Evolutionary conservation across 2,329 filamentous ascomycete species (phyloP).

Genomic region (Colletotrichum liriopes): DNA sequence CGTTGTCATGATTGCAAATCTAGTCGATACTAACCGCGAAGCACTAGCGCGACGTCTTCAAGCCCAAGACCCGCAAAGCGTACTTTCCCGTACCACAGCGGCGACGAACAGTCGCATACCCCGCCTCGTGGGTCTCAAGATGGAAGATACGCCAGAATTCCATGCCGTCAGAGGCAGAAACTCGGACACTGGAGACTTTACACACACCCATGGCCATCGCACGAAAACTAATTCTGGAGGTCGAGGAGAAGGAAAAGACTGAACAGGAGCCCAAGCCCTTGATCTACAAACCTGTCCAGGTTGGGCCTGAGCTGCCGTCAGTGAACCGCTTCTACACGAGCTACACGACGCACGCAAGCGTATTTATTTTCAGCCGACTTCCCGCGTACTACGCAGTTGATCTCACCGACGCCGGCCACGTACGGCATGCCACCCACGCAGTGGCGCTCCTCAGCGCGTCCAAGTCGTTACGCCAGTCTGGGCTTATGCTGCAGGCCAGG

Average conservation of each 20-base stretch:
- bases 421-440: constrained; percentile 33
- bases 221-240: neutral
- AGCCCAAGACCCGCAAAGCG: constrained; percentile 1
- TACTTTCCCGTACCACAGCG: neutral
- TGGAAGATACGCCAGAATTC: constrained; percentile 27
- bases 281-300: neutral
- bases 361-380: constrained; percentile 21
- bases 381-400: constrained; percentile 27
- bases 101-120: neutral
- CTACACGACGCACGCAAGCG: constrained; percentile 22
- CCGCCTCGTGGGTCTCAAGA: constrained; percentile 18
- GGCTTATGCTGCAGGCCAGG: constrained; percentile 27
- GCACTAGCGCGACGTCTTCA: constrained; percentile 11
- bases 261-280: neutral
- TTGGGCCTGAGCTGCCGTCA: constrained; percentile 16
- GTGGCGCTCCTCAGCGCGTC: constrained; percentile 33
- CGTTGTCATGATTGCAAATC: neutral
- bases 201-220: neutral
- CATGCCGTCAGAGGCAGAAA: neutral
- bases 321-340: constrained; percentile 24
- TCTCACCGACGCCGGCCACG: constrained; percentile 21
- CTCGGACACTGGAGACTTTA: neutral
- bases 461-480: constrained; percentile 24
- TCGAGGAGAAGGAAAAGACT: neutral
- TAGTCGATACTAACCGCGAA: no score